A percentile compares a stretch with the other conserved stretches of the same genome.
Evolutionary conservation across 2,329 filamentous ascomycete genomes (phyloP).

Genomic region (Microdochium bolleyi): DNA sequence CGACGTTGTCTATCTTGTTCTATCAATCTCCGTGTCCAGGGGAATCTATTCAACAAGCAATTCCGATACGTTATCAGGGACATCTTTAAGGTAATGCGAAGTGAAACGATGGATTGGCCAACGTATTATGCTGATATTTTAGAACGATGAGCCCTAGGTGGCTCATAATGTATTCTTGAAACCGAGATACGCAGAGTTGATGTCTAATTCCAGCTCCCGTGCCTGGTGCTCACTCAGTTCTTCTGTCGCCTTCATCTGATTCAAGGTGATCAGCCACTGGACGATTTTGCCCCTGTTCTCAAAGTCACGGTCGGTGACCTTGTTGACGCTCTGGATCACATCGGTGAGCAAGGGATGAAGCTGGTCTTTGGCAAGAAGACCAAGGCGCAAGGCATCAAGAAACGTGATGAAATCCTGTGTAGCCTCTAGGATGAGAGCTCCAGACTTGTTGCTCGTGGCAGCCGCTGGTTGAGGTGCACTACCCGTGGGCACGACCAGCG

Average conservation of each 20-base stretch:
- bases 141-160: too few relatives aligned
- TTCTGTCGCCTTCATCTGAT: constrained; percentile 95
- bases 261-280: constrained; percentile 93
- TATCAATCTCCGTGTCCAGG: background rate
- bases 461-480: constrained; percentile 32
- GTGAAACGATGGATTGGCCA: too few relatives aligned
- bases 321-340: constrained; percentile 94
- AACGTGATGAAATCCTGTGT: constrained; percentile 99
- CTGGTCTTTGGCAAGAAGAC: constrained; percentile 88
- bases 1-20: background rate
- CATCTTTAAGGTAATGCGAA: background rate
- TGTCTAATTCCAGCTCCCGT: constrained; percentile 83
- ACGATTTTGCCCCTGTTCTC: constrained; percentile 95
- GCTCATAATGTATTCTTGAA: constrained; percentile 59
- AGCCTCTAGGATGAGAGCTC: constrained; percentile 72
- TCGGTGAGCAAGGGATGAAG: constrained; percentile 92
- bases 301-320: constrained; percentile 91
- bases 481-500: constrained; percentile 47
- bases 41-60: too few relatives aligned
- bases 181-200: constrained; percentile 87
- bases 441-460: constrained; percentile 38
- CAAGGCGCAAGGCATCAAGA: constrained; percentile 86
- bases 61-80: too few relatives aligned
- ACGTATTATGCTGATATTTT: too few relatives aligned
- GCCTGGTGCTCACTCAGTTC: constrained; percentile 82